A percentile compares a stretch with the other conserved stretches of the same genome.
These are phyloP conservation scores for Hypocrella siamensis DNA, from an alignment of 2,329 filamentous ascomycete genomes.

Conservation along the genomic window DNA sequence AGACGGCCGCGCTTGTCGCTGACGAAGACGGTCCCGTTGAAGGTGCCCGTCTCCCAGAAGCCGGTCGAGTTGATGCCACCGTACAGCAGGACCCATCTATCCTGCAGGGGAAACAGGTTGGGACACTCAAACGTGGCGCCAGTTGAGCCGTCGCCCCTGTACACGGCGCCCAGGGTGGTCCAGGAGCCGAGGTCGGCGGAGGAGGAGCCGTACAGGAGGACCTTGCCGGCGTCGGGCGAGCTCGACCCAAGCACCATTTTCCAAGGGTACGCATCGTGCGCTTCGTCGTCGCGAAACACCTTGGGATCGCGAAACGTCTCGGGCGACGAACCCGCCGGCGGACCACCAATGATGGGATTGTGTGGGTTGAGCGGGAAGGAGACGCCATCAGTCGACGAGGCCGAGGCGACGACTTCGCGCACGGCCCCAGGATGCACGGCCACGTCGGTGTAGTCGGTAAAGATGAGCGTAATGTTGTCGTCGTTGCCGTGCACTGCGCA, in stretches of 20 bases:
- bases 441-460: not conserved
- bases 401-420: not conserved
- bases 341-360: not conserved
- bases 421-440: not conserved
- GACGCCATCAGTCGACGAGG: not conserved
- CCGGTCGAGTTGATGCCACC: not conserved
- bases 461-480: not conserved
- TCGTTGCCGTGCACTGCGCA: not conserved
- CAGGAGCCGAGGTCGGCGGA: not conserved
- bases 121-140: not conserved
- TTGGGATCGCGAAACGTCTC: not conserved
- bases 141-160: not conserved
- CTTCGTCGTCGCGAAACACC: not conserved
- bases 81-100: not conserved
- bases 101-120: not conserved
- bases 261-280: too few relatives aligned
- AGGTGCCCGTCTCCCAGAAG: not conserved
- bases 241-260: not conserved
- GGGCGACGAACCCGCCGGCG: not conserved
- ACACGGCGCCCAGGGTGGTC: not conserved
- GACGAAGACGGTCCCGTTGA: not conserved
- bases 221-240: not conserved
- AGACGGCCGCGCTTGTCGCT: not conserved
- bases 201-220: not conserved
- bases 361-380: not conserved